phyloP scores from a whole-genome alignment of 768 basidiomycete species.

The Tremella yokohamensis region DNA sequence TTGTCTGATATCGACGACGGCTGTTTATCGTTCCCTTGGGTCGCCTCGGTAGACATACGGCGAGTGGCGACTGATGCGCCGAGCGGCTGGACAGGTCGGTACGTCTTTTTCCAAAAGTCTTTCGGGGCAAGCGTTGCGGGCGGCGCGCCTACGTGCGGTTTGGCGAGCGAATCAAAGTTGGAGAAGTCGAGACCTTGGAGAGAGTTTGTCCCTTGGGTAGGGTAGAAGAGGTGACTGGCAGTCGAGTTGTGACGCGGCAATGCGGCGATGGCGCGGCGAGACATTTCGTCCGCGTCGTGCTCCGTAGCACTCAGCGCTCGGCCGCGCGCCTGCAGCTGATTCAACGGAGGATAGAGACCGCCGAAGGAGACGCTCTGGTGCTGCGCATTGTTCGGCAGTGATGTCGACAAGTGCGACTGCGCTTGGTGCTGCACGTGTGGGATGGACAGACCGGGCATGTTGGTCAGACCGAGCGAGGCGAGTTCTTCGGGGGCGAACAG shows the following conservation, averaged over 20 bases:
- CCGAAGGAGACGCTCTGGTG: too few species aligned
- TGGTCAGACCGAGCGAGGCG: conserved; percentile 59
- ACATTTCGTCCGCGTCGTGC: conserved; percentile 16
- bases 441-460: conserved; percentile 66
- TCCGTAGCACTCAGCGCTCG: conserved; percentile 18
- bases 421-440: conserved; percentile 5
- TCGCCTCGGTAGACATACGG: conserved; percentile 13
- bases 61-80: conserved; percentile 29
- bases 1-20: not conserved
- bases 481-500: conserved; percentile 50
- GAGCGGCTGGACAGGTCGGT: conserved; percentile 41
- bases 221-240: conserved; percentile 4
- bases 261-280: conserved; percentile 38
- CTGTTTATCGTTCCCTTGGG: not conserved
- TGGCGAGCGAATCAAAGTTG: conserved; percentile 34
- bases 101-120: conserved; percentile 46
- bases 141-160: conserved; percentile 15
- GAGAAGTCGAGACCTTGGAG: not conserved
- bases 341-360: conserved; percentile 32
- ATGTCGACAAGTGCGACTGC: not conserved
- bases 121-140: conserved; percentile 32
- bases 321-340: conserved; percentile 17
- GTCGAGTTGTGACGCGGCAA: conserved; percentile 28
- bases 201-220: not conserved
- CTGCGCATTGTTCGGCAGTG: conserved; percentile 23